These are phyloP conservation scores for Cerrena zonata DNA, from an alignment of 1,284 basidiomycete genomes.

Conservation along the genomic window DNA sequence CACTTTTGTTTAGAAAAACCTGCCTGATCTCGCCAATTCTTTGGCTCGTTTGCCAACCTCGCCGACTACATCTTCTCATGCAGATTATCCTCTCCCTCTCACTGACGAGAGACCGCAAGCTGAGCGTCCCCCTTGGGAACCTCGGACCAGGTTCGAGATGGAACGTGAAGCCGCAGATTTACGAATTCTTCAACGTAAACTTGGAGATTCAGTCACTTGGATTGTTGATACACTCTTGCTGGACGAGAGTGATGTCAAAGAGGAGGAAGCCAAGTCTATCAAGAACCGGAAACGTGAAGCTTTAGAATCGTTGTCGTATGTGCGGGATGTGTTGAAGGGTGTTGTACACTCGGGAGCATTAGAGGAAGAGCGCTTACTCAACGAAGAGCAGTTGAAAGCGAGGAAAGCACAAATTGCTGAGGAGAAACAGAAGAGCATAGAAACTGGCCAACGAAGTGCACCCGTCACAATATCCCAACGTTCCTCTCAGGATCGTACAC, in stretches of 20 bases:
- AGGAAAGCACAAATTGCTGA: slow-evolving; percentile 21
- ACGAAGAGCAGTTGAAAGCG: slow-evolving; percentile 42
- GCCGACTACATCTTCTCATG: slow-evolving; percentile 34
- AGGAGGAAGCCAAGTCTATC: slow-evolving; percentile 34
- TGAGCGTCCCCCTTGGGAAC: slow-evolving; percentile 63
- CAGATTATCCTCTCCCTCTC: slow-evolving; percentile 59
- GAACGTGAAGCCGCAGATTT: slow-evolving; percentile 55
- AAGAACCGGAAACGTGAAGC: slow-evolving; percentile 55
- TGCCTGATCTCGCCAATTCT: slow-evolving; percentile 72
- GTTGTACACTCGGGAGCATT: slow-evolving; percentile 36
- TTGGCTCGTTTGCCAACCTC: slow-evolving; percentile 50
- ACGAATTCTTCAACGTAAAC: slow-evolving; percentile 46
- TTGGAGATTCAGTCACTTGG: slow-evolving; percentile 66
- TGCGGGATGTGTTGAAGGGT: slow-evolving; percentile 64
- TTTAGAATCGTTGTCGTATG: slow-evolving; percentile 66
- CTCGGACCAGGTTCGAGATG: slow-evolving; percentile 57
- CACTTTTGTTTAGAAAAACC: slow-evolving; percentile 54
- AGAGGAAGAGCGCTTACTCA: slow-evolving; percentile 59
- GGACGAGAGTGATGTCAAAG: slow-evolving; percentile 43
- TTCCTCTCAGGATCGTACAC: slow-evolving; percentile 2
- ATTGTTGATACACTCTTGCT: slow-evolving; percentile 63
- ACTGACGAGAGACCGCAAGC: slow-evolving; percentile 50
- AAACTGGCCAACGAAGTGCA: slow-evolving; percentile 6
- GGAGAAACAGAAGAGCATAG: slow-evolving; percentile 20
- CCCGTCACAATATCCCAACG: slow-evolving; percentile 10